A percentile compares a stretch with the other conserved stretches of the same genome.
phyloP scores from a whole-genome alignment of 1,139 yeast species.

The Meyerozyma sp. region DNA sequence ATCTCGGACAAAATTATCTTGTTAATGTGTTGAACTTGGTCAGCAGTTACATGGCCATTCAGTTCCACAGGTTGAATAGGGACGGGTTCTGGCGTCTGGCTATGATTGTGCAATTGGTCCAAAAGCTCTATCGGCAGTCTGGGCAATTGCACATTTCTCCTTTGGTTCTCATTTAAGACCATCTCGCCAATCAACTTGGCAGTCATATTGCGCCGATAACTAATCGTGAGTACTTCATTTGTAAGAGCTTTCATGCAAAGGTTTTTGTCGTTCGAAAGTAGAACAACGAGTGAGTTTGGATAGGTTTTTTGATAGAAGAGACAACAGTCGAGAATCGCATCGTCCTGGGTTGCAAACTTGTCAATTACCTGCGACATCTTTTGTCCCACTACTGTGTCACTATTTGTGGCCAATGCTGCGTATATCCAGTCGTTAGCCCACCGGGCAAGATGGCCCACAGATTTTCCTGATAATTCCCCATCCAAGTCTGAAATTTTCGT shows the following conservation, averaged over 20 bases:
- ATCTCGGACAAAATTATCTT: conserved; percentile 25
- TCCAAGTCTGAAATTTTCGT: conserved; percentile 10
- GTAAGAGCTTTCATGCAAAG: conserved; percentile 72
- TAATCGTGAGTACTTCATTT: conserved; percentile 63
- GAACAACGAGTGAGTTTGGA: conserved; percentile 47
- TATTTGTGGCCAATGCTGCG: conserved; percentile 47
- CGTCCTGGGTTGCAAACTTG: conserved; percentile 52
- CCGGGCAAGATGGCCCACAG: conserved; percentile 59
- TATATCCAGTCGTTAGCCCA: conserved; percentile 79
- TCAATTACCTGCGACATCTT: conserved; percentile 47
- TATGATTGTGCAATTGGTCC: neutral
- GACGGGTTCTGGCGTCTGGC: neutral
- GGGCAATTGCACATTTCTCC: conserved; percentile 13
- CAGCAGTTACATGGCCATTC: neutral
- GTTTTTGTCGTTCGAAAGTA: conserved; percentile 79
- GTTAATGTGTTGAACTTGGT: neutral
- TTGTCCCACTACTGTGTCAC: conserved; percentile 60
- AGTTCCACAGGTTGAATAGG: neutral
- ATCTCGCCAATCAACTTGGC: conserved; percentile 53
- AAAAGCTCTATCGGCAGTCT: neutral
- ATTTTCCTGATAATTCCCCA: conserved; percentile 16
- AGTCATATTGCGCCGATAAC: conserved; percentile 54
- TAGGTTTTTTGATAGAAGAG: conserved; percentile 46
- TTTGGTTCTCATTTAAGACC: conserved; percentile 38
- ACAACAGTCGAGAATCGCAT: conserved; percentile 83